phyloP scores from a whole-genome alignment of 805 yeast species.

The Wickerhamomyces silvicola region DNA sequence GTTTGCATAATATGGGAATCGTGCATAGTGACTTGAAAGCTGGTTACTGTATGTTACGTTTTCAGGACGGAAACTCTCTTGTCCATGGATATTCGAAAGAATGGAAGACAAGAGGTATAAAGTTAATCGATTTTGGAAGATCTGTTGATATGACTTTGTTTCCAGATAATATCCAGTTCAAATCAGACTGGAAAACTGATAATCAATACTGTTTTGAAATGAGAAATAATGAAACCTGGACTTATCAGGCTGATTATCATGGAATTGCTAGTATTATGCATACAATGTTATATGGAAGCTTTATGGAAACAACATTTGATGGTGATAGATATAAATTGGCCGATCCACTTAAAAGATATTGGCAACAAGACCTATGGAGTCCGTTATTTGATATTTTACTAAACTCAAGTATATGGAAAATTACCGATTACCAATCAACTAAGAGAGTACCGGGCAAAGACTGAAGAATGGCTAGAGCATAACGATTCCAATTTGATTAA shows the following conservation, averaged over 20 bases:
- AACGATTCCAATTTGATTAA: constrained; percentile 20
- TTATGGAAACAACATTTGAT: constrained; percentile 39
- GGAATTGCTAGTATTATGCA: constrained; percentile 76
- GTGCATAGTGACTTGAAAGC: constrained; percentile 85
- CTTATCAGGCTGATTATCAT: constrained; percentile 74
- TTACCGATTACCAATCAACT: constrained; percentile 38
- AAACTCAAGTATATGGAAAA: constrained; percentile 41
- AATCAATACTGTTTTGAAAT: constrained; percentile 71
- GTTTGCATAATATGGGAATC: constrained; percentile 58
- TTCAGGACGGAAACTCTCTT: constrained; percentile 28
- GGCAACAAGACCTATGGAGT: constrained; percentile 71
- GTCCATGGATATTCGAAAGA: constrained; percentile 29
- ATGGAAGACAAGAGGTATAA: constrained; percentile 50
- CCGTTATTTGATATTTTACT: constrained; percentile 57
- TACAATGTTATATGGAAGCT: constrained; percentile 62
- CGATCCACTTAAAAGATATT: constrained; percentile 56
- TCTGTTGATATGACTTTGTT: constrained; percentile 65
- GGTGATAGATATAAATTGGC: constrained; percentile 30
- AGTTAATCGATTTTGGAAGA: constrained; percentile 76
- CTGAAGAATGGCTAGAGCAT: constrained; percentile 37
- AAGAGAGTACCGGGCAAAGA: constrained; percentile 24
- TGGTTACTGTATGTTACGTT: constrained; percentile 75
- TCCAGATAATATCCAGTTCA: constrained; percentile 44
- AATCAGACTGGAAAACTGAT: constrained; percentile 53
- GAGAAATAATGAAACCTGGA: constrained; percentile 57